These are phyloP conservation scores for Taphrina pruni DNA, from an alignment of 1,139 yeast genomes.

Conservation along the genomic window DNA sequence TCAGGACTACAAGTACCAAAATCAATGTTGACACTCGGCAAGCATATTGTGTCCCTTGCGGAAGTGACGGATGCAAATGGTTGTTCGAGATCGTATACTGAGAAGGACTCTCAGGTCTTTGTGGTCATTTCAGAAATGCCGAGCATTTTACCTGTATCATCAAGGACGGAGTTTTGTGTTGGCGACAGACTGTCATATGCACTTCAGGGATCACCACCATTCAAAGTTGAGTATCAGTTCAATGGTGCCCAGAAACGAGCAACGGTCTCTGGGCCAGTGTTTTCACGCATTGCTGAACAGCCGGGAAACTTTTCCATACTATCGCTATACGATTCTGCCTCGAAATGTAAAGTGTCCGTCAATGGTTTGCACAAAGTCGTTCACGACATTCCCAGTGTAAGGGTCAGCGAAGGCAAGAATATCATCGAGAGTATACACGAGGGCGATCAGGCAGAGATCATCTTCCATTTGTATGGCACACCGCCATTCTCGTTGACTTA, in stretches of 20 bases:
- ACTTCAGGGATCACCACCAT: constrained; percentile 80
- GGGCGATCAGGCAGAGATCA: constrained; percentile 62
- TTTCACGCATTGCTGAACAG: constrained; percentile 75
- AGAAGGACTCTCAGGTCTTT: constrained; percentile 50
- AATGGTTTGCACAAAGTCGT: constrained; percentile 60
- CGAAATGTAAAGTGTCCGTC: constrained; percentile 72
- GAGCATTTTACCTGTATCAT: constrained; percentile 58
- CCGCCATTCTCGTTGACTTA: constrained; percentile 62
- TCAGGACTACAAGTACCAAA: constrained; percentile 55
- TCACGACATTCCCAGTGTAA: constrained; percentile 90
- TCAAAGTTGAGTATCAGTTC: constrained; percentile 73
- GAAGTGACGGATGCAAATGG: constrained; percentile 72
- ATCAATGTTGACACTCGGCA: constrained; percentile 59
- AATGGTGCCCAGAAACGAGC: constrained; percentile 68
- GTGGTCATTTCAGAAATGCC: constrained; percentile 80
- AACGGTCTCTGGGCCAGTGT: constrained; percentile 61
- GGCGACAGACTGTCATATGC: constrained; percentile 86
- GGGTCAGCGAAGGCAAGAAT: constrained; percentile 75
- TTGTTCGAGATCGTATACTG: constrained; percentile 54
- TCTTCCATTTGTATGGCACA: constrained; percentile 61
- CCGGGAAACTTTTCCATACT: constrained; percentile 76
- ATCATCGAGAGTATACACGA: constrained; percentile 85
- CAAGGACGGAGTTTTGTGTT: constrained; percentile 71
- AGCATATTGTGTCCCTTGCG: constrained; percentile 64
- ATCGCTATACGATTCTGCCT: constrained; percentile 76